These are phyloP conservation scores for Tuber melanosporum DNA, from an alignment of 495 filamentous ascomycete species.

Conservation along the genomic window DNA sequence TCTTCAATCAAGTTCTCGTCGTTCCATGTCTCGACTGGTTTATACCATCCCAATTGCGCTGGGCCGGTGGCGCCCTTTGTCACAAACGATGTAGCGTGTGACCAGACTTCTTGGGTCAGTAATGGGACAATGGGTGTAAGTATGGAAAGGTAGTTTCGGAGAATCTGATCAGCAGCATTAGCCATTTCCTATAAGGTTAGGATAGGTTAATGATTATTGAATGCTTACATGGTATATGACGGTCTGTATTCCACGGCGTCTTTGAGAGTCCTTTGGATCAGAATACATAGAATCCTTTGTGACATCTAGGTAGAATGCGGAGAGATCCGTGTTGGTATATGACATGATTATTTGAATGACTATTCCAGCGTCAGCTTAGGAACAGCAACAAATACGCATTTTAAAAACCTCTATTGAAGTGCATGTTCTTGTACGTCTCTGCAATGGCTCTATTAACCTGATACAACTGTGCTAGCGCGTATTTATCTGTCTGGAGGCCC, in stretches of 20 bases:
- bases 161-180: conserved; percentile 45
- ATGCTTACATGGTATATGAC: conserved; percentile 53
- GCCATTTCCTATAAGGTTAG: not conserved
- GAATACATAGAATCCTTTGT: conserved; percentile 89
- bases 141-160: conserved; percentile 63
- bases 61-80: conserved; percentile 47
- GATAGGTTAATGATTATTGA: not conserved
- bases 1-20: conserved; percentile 40
- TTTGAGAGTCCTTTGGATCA: conserved; percentile 53
- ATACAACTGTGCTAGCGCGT: conserved; percentile 68
- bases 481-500: conserved; percentile 53
- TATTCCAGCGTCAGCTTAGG: not conserved
- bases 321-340: conserved; percentile 76
- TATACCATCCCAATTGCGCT: conserved; percentile 32
- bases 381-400: not conserved
- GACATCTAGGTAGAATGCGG: conserved; percentile 86
- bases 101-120: conserved; percentile 83
- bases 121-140: conserved; percentile 75
- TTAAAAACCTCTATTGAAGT: conserved; percentile 62
- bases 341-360: conserved; percentile 59
- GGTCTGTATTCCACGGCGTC: conserved; percentile 54
- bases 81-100: conserved; percentile 53
- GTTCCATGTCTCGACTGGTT: conserved; percentile 44
- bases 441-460: conserved; percentile 56
- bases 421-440: conserved; percentile 58